Base-by-base conservation (phyloP, 257 asterid species). In the Gynochthodes officinalis region DNA sequence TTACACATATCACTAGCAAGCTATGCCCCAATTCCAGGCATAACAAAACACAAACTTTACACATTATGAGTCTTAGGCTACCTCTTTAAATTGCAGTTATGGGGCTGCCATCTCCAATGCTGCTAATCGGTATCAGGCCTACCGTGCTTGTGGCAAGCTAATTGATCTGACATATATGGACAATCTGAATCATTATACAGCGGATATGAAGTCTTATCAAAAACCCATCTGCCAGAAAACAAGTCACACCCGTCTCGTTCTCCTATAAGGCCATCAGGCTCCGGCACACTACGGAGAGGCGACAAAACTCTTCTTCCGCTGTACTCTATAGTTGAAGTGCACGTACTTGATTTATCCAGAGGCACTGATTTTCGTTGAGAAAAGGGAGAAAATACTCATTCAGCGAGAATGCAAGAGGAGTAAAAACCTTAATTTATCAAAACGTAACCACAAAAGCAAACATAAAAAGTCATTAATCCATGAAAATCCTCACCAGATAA, bases 51-150 rank as follows among this genome's bases (percentile, higher is more conserved):
- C 52, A 46, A 11, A 46, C 48, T 46, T 7, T 46, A 46, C 19
- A 2, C 19, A 11, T 12, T 10, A 46, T 11, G 1, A 46, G 52
- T 46, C n/a, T 23, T 53, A 21, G 4, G 28, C 15, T 69, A 84
- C 89, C 89, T 84, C 80, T 82, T 84, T 70, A 85, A 67, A 80
- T 78, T 71, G 79, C 98, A 93, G 16, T 73, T 70, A 78, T 83
- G 84, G 64, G 98, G 98, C 74, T 93, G 96, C 98, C 98, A 93
- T 77, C 96, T 85, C 94, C 91, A 93, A 55, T 88, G 74, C 79
- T 84, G 96, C 76, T 79, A 93, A 43, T 63, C 83, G 83, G 77
- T 65, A 74, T 93, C 90, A 5, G 61, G 74, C 60, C 96, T 78
- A 14, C 98, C 97, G 72, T 86, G 93, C 65, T 93, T 93, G 33